Evolutionary conservation across 2,329 filamentous ascomycete species (phyloP).

Genomic region (Exserohilum rostratum): DNA sequence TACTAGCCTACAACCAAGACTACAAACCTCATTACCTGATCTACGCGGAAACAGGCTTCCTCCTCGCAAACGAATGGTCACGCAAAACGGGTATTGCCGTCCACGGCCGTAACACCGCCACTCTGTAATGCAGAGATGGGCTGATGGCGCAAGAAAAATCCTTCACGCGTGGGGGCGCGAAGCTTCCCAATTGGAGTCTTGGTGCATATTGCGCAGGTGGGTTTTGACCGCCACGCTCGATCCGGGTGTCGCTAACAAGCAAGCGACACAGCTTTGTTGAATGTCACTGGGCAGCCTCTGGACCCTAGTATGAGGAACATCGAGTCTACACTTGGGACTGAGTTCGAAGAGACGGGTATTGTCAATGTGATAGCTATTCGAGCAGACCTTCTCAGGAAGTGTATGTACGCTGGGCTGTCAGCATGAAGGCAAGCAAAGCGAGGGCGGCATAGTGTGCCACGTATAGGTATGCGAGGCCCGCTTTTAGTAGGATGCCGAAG

Average conservation of each 20-base stretch:
- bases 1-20: too few species aligned
- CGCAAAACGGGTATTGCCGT: slow-evolving; percentile 48
- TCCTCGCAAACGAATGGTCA: too few species aligned
- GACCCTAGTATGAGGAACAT: too few species aligned
- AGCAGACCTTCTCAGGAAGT: slow-evolving; percentile 51
- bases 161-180: slow-evolving; percentile 58
- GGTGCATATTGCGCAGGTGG: slow-evolving; percentile 28
- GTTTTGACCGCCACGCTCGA: slow-evolving; percentile 34
- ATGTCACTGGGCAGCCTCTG: slow-evolving; percentile 56
- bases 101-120: slow-evolving; percentile 52
- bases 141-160: slow-evolving; percentile 52
- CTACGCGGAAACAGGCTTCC: too few species aligned
- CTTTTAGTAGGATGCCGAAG: slow-evolving; percentile 41
- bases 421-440: slow-evolving; percentile 25
- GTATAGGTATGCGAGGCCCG: slow-evolving; percentile 39
- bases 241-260: slow-evolving; percentile 31
- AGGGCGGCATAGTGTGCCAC: slow-evolving; percentile 24
- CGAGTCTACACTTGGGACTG: slow-evolving; percentile 53
- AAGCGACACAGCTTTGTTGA: slow-evolving; percentile 19
- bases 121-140: slow-evolving; percentile 56
- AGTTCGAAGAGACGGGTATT: slow-evolving; percentile 57
- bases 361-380: slow-evolving; percentile 51
- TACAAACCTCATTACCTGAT: too few species aligned
- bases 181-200: slow-evolving; percentile 65
- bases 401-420: slow-evolving; percentile 63